phyloP scores from a whole-genome alignment of 1,139 yeast genomes.

The Saccharomyces hybrid region DNA sequence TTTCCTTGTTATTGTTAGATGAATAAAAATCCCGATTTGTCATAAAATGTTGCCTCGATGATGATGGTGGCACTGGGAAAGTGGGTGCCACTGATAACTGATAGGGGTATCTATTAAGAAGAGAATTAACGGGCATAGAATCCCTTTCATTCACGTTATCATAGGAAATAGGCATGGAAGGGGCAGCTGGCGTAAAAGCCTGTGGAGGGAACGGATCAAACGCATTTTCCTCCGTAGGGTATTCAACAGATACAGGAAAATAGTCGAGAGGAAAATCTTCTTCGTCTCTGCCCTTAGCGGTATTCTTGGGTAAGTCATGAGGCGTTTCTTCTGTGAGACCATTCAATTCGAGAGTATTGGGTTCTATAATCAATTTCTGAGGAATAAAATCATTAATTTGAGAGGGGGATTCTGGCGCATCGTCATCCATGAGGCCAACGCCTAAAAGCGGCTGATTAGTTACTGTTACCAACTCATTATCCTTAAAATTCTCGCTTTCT shows the following conservation, averaged over 20 bases:
- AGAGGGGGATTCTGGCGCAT: not conserved
- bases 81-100: not conserved
- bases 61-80: not conserved
- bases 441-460: not conserved
- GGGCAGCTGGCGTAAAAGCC: not conserved
- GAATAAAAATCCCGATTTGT: slow-evolving; percentile 6
- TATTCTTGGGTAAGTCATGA: not conserved
- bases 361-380: not conserved
- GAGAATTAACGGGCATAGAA: not conserved
- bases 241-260: slow-evolving; percentile 37
- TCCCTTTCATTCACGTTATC: not conserved
- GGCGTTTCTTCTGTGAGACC: not conserved
- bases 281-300: slow-evolving; percentile 27
- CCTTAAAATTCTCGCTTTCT: not conserved
- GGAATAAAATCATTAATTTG: not conserved
- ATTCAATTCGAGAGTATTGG: not conserved
- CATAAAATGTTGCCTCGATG: slow-evolving; percentile 3
- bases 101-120: not conserved
- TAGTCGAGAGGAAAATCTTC: slow-evolving; percentile 63
- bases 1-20: not conserved
- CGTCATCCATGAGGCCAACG: not conserved
- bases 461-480: not conserved
- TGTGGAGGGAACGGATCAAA: slow-evolving; percentile 5
- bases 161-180: not conserved
- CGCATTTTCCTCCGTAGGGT: slow-evolving; percentile 20